Evolutionary conservation across 805 yeast species (phyloP), one percentile per base, ranked within the genome.

Genomic region (Wickerhamiella kurtzmanii): DNA sequence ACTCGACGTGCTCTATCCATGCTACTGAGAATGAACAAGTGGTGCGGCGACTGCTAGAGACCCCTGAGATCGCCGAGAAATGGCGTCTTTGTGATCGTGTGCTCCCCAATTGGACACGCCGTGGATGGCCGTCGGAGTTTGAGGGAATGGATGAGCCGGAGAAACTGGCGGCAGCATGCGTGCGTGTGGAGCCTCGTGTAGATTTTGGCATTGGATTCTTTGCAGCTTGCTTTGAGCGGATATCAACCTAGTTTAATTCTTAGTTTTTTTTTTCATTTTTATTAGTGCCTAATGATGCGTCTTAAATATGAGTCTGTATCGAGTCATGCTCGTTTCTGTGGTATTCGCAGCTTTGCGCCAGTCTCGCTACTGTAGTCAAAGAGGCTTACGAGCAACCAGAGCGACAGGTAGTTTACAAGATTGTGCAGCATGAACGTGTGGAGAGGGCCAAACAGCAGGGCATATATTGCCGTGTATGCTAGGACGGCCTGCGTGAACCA

Each of bases 171-270:
- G 86, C 79, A 1, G 89, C 92, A 0, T 88, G 96, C 65, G 78
- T 92, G 0, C 71, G 99, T 54, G 82, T 88, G 0, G 65, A 79
- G 39, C 95, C 96, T 0, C 80, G 77, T 51, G 81, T 74, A 40
- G 98, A 92, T 61, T 98, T 97, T 25, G 98, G 98, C n/a, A 92
- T 92, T 56, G 99, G 99, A 0, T 92, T 92, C 61, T 92, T 92
- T 64, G 97, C 96, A 0, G 97, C 88, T 1, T 80, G 92, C 48
- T 89, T 92, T 61, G 82, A 83, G 52, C 72, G 82, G 48, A 25
- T n/a, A n/a, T n/a, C n/a, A n/a, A n/a, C n/a, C n/a, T n/a, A n/a
- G n/a, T 25, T 25, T 25, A 25, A 25, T 25, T 25, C 32, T 6
- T 6, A 6, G 32, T 6, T 11, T 25, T 25, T 11, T 25, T 25